Evolutionary conservation across 306 rosid genomes (phyloP).

Genomic region (Lotus japonicus): DNA sequence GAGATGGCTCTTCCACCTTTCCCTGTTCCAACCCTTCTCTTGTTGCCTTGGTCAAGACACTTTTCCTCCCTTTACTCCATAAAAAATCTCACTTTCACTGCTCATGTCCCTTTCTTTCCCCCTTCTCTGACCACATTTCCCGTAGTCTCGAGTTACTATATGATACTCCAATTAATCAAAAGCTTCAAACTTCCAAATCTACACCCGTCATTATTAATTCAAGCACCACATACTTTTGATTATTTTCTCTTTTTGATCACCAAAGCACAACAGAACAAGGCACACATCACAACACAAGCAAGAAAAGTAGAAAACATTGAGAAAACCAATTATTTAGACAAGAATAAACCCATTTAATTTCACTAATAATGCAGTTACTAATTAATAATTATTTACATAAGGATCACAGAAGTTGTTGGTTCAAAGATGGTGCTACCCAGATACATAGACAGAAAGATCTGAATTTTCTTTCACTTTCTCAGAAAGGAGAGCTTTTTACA

Average conservation of each 20-base stretch:
- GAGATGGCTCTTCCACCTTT: not conserved
- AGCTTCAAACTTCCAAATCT: not conserved
- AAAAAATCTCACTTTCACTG: constrained; percentile 36
- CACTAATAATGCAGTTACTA: not conserved
- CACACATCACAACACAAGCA: not conserved
- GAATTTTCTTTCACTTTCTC: constrained; percentile 23
- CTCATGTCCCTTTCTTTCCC: constrained; percentile 33
- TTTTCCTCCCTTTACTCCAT: constrained; percentile 10
- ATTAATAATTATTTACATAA: not conserved
- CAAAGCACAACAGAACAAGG: not conserved
- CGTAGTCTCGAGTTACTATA: constrained; percentile 17
- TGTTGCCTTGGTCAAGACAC: not conserved
- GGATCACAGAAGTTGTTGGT: not conserved
- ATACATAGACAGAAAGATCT: constrained; percentile 3
- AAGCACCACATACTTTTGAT: not conserved
- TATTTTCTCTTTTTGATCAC: not conserved
- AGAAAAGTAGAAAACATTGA: not conserved
- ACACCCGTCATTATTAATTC: not conserved
- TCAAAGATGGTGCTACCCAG: constrained; percentile 11
- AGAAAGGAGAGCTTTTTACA: constrained; percentile 31
- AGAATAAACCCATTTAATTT: no score
- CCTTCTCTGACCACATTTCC: constrained; percentile 37
- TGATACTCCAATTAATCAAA: constrained; percentile 3
- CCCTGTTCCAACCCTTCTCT: not conserved
- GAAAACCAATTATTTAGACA: no score